Conservation (phyloP, 1,139 yeast genomes). For the Kodamaea ohmeri region DNA sequence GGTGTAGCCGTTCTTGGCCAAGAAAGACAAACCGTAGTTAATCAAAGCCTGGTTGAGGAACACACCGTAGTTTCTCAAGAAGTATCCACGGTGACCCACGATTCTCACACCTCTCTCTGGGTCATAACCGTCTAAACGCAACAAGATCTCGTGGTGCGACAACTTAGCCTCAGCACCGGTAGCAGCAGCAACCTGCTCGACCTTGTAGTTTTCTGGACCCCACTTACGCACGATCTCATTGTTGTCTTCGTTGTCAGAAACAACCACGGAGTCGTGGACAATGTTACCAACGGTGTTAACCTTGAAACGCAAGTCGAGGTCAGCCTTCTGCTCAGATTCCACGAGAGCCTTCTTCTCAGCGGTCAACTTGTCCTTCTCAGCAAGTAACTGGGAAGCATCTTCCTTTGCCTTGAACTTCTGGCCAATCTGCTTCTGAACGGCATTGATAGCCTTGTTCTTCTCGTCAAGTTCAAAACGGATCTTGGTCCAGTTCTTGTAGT, state of each 20-base stretch:
- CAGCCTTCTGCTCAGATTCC: slow-evolving; percentile 75
- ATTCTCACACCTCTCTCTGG: slow-evolving; percentile 98
- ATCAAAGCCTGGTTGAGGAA: slow-evolving; percentile 97
- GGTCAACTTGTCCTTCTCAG: slow-evolving; percentile 72
- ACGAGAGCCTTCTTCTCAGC: slow-evolving; percentile 66
- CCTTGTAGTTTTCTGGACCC: slow-evolving; percentile 65
- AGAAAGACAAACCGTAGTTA: slow-evolving; percentile 88
- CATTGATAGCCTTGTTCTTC: slow-evolving; percentile 80
- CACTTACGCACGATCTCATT: slow-evolving; percentile 84
- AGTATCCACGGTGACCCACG: slow-evolving; percentile 98
- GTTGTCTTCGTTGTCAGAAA: slow-evolving; percentile 84
- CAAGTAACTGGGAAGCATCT: slow-evolving; percentile 81
- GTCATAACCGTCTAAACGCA: slow-evolving; percentile 95
- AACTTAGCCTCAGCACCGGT: slow-evolving; percentile 74
- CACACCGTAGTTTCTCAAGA: slow-evolving; percentile 91
- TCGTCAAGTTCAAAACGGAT: slow-evolving; percentile 91
- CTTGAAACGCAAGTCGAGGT: slow-evolving; percentile 67
- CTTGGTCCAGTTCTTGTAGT: slow-evolving; percentile 89
- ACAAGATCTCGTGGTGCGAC: slow-evolving; percentile 93
- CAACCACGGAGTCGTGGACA: slow-evolving; percentile 88
- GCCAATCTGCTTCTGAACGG: slow-evolving; percentile 90
- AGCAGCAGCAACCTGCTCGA: slow-evolving; percentile 64
- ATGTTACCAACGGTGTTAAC: slow-evolving; percentile 90
- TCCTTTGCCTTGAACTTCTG: slow-evolving; percentile 90
- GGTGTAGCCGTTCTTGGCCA: slow-evolving; percentile 74